Percentiles rank a stretch among this genome's conserved stretches.
Evolutionary conservation across 2,329 filamentous ascomycete genomes (phyloP).

Genomic region (Verticillium zaregamsianum): DNA sequence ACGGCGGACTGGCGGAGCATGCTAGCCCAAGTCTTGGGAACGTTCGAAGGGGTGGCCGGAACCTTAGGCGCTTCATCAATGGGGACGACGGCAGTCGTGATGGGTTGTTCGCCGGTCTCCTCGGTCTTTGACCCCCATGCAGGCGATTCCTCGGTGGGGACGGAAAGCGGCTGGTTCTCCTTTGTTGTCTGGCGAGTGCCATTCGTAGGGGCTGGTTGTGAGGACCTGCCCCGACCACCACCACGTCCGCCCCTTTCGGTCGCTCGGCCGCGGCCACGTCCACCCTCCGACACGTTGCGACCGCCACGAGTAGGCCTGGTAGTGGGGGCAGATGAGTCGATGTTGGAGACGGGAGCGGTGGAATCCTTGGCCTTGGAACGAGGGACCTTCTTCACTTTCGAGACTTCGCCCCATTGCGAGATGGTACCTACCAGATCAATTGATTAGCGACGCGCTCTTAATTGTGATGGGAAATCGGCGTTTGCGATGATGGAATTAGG

Average conservation of each 20-base stretch:
- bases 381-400: slow-evolving; percentile 73
- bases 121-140: slow-evolving; percentile 53
- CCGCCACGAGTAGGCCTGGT: slow-evolving; percentile 54
- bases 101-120: slow-evolving; percentile 28
- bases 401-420: slow-evolving; percentile 81
- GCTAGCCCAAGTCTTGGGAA: slow-evolving; percentile 67
- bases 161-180: slow-evolving; percentile 52
- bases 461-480: neutral
- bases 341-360: slow-evolving; percentile 44
- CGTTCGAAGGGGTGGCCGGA: slow-evolving; percentile 23
- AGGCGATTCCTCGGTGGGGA: slow-evolving; percentile 66
- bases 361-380: slow-evolving; percentile 69
- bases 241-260: slow-evolving; percentile 58
- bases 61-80: neutral
- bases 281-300: slow-evolving; percentile 57
- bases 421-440: slow-evolving; percentile 56
- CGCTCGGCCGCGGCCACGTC: slow-evolving; percentile 58
- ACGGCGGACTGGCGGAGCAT: slow-evolving; percentile 61
- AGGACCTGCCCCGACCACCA: slow-evolving; percentile 60
- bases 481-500: slow-evolving; percentile 6
- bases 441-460: neutral
- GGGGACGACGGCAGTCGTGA: slow-evolving; percentile 18
- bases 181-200: slow-evolving; percentile 48
- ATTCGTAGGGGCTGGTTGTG: slow-evolving; percentile 52
- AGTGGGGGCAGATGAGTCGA: slow-evolving; percentile 39